phyloP scores from a whole-genome alignment of 495 filamentous ascomycete genomes.

The Chaetomium tenue region DNA sequence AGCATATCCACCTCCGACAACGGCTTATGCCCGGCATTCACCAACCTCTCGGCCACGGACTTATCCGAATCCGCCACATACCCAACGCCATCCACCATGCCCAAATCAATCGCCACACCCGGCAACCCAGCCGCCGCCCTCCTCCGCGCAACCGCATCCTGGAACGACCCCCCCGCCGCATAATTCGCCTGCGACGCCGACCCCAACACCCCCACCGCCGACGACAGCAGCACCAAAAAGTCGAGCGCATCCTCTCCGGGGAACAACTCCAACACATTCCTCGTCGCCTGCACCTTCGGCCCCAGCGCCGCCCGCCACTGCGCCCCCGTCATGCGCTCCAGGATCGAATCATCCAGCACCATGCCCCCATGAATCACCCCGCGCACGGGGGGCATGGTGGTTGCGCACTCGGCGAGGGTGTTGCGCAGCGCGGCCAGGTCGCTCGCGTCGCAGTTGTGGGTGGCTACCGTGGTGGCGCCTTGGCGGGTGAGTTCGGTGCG shows the following conservation, averaged over 20 bases:
- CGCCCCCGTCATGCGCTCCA: slow-evolving; percentile 46
- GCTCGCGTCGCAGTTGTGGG: slow-evolving; percentile 42
- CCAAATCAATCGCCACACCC: slow-evolving; percentile 48
- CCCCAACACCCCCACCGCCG: slow-evolving; percentile 53
- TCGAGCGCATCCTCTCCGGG: slow-evolving; percentile 40
- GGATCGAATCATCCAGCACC: slow-evolving; percentile 48
- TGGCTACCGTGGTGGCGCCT: slow-evolving; percentile 42
- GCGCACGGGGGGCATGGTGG: slow-evolving; percentile 38
- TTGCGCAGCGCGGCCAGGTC: slow-evolving; percentile 32
- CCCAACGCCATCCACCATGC: slow-evolving; percentile 39
- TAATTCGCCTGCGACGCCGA: slow-evolving; percentile 54
- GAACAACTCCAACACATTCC: slow-evolving; percentile 30
- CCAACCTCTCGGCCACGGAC: background rate
- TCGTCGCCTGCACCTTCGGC: slow-evolving; percentile 49
- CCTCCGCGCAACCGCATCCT: slow-evolving; percentile 46
- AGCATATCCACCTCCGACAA: background rate
- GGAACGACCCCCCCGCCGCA: slow-evolving; percentile 57
- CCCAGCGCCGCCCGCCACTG: slow-evolving; percentile 45
- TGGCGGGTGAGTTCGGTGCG: slow-evolving; percentile 24
- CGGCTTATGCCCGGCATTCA: background rate
- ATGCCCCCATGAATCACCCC: slow-evolving; percentile 51
- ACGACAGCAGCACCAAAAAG: slow-evolving; percentile 63
- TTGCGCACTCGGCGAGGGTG: slow-evolving; percentile 32
- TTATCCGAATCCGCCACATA: slow-evolving; percentile 25
- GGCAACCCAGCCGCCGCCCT: slow-evolving; percentile 37